phyloP scores from a whole-genome alignment of 768 basidiomycete species.

The Tephrocybe sp. region DNA sequence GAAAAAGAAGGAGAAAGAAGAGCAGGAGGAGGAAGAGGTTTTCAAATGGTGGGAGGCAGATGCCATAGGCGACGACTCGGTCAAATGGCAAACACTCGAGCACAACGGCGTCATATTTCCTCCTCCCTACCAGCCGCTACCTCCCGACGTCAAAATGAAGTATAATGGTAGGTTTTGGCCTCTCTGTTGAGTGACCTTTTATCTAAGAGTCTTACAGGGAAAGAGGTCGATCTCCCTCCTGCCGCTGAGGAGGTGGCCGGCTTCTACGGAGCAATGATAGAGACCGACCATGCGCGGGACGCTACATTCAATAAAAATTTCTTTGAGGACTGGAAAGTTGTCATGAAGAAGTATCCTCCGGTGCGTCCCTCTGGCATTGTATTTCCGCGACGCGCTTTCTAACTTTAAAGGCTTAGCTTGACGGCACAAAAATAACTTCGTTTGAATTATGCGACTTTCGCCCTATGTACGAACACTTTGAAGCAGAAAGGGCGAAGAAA shows the following conservation, averaged over 20 bases:
- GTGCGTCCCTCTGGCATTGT: conserved; percentile 47
- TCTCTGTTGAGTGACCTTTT: conserved; percentile 5
- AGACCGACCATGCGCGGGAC: conserved; percentile 91
- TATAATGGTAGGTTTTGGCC: conserved; percentile 72
- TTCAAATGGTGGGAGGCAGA: conserved; percentile 90
- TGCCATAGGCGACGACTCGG: conserved; percentile 68
- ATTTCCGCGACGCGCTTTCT: no score
- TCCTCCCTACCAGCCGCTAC: conserved; percentile 87
- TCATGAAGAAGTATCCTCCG: conserved; percentile 81
- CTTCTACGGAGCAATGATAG: conserved; percentile 91
- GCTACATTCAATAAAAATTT: conserved; percentile 91
- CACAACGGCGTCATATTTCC: conserved; percentile 97
- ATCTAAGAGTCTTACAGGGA: conserved; percentile 47
- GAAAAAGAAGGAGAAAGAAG: conserved; percentile 56
- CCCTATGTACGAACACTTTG: conserved; percentile 92
- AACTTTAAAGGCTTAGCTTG: conserved; percentile 42
- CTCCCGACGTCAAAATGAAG: conserved; percentile 85
- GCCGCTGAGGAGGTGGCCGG: conserved; percentile 96
- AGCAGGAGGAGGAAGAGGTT: conserved; percentile 73
- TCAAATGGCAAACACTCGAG: conserved; percentile 94
- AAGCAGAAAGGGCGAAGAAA: conserved; percentile 90
- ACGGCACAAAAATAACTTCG: conserved; percentile 70
- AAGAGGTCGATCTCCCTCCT: conserved; percentile 72
- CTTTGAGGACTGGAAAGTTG: conserved; percentile 83
- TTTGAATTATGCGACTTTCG: conserved; percentile 91